These are phyloP conservation scores for Asterophora lycoperdoides DNA, from an alignment of 768 basidiomycete species.

Conservation along the genomic window DNA sequence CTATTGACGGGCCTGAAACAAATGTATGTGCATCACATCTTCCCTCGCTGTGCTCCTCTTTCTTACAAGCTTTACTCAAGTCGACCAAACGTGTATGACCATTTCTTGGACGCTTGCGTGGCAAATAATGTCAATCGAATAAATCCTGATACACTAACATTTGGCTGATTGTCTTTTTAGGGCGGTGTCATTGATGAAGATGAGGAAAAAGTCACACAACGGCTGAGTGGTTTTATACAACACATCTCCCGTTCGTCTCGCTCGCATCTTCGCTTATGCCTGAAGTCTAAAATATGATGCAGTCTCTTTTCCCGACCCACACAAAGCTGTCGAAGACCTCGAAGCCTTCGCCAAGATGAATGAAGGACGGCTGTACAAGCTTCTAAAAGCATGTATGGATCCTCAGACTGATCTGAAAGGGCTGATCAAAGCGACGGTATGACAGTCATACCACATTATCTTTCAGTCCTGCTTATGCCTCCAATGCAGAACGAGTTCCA, in stretches of 20 bases:
- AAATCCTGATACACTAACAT: background rate
- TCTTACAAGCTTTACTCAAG: conserved; percentile 27
- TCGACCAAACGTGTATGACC: conserved; percentile 66
- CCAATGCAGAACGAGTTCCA: conserved; percentile 66
- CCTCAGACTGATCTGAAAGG: conserved; percentile 78
- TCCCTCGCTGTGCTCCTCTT: conserved; percentile 2
- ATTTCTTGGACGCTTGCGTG: conserved; percentile 69
- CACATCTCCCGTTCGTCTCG: conserved; percentile 54
- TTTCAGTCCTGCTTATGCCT: background rate
- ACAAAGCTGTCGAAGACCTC: conserved; percentile 76
- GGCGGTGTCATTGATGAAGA: conserved; percentile 88
- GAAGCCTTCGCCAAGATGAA: conserved; percentile 81
- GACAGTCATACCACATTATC: conserved; percentile 15
- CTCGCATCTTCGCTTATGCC: background rate
- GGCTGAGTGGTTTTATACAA: conserved; percentile 51
- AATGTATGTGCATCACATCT: conserved; percentile 39
- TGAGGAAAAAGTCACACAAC: conserved; percentile 55
- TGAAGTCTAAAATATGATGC: conserved; percentile 4
- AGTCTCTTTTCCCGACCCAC: conserved; percentile 63
- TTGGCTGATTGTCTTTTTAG: conserved; percentile 34
- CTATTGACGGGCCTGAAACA: conserved; percentile 59
- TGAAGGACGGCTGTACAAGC: conserved; percentile 79
- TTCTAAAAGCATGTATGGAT: conserved; percentile 79
- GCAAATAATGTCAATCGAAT: conserved; percentile 72
- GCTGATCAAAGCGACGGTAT: conserved; percentile 72